Evolutionary conservation across 768 basidiomycete species (phyloP).

Genomic region (Tulasnella sp.): DNA sequence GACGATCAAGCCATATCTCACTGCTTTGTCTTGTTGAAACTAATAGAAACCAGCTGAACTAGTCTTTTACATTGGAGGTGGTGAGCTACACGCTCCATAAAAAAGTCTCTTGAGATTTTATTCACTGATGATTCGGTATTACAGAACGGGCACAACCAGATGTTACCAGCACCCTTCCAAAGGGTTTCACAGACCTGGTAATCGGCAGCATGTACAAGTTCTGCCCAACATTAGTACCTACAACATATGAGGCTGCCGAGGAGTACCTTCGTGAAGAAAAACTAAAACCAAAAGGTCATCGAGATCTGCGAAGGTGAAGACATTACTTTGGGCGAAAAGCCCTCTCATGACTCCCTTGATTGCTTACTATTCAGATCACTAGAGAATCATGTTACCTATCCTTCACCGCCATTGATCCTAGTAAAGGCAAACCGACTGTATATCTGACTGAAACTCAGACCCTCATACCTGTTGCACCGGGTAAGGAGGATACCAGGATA

Average conservation of each 20-base stretch:
- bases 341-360: too few relatives aligned
- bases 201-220: slow-evolving; percentile 11
- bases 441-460: slow-evolving; percentile 10
- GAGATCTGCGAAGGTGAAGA: slow-evolving; percentile 5
- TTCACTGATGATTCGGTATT: too few relatives aligned
- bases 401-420: not conserved
- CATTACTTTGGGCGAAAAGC: too few relatives aligned
- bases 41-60: not conserved
- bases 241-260: slow-evolving; percentile 2
- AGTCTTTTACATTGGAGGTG: slow-evolving; percentile 7
- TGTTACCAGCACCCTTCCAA: not conserved
- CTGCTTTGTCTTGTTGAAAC: too few relatives aligned
- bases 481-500: not conserved
- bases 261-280: slow-evolving; percentile 11
- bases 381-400: slow-evolving; percentile 8
- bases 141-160: not conserved
- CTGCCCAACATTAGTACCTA: slow-evolving; percentile 9
- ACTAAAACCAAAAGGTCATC: slow-evolving; percentile 7
- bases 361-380: not conserved
- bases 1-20: too few relatives aligned
- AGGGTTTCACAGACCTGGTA: slow-evolving; percentile 6
- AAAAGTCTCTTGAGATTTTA: too few relatives aligned
- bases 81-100: not conserved
- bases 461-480: slow-evolving; percentile 6
- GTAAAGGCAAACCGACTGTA: not conserved